Base-by-base conservation (phyloP, 1,284 basidiomycete genomes). In the Pholiota adiposa region DNA sequence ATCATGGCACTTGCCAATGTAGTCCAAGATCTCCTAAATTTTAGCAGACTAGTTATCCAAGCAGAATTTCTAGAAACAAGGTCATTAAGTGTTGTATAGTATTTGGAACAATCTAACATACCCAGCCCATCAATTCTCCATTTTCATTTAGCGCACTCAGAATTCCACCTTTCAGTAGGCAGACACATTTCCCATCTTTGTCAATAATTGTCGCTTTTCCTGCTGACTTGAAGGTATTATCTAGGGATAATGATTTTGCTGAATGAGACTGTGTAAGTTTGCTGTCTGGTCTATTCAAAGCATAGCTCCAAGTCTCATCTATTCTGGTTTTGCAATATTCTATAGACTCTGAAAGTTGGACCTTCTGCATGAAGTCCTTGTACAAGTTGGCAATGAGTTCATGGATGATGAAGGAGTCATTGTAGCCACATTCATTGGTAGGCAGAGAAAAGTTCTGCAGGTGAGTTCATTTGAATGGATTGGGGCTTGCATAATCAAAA, bases 181-280 rank as follows among this genome's bases (percentile, higher is more conserved):
- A 58, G n/a, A 16, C 19, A 6, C 48, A 44, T 1, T 8, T 3
- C 14, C 52, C 52, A 23, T 58, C 31, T 11, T 41, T 56, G 4
- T 62, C 40, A 1, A 62, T 33, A 12, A 62, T 27, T 0, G 57
- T 31, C 3, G 56, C 60, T 53, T 62, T 62, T 8, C 18, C 19
- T n/a, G 56, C 51, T 6, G 56, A 58, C 25, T 58, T 62, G 40
- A 55, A 62, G 5, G 60, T 62, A 16, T 62, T 62, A 41, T 62
- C 60, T 3, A 62, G 27, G 7, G 60, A 62, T 8, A 62, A n/a
- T 3, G 38, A 54, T 34, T 36, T 43, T 4, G 51, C 60, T 4
- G 1, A 14, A 40, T 8, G 5, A n/a, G n/a, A n/a, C n/a, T n/a
- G n/a, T n/a, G n/a, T n/a, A n/a, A n/a, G n/a, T n/a, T n/a, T n/a